Evolutionary conservation across 805 yeast species (phyloP).

Genomic region (Ogataea polymorpha): DNA sequence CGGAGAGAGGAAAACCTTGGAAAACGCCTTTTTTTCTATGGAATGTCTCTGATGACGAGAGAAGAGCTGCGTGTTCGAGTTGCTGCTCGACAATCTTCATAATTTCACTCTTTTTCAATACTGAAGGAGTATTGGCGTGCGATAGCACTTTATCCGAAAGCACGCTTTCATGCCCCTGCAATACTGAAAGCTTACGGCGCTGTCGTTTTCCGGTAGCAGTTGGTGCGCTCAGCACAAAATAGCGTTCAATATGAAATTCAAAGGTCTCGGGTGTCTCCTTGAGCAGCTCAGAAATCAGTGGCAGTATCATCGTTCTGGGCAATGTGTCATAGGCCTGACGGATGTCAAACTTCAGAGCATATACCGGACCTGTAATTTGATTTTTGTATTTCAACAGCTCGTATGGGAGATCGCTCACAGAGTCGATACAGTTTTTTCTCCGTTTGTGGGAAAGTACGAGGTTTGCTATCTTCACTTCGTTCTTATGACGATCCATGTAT

Average conservation of each 20-base stretch:
- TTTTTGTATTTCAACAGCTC: constrained; percentile 38
- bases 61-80: constrained; percentile 47
- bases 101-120: constrained; percentile 42
- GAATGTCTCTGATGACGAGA: constrained; percentile 36
- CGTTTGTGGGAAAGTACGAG: constrained; percentile 31
- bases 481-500: constrained; percentile 34
- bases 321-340: constrained; percentile 74
- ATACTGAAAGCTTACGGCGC: background rate
- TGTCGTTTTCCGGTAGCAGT: background rate
- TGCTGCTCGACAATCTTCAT: constrained; percentile 48
- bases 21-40: constrained; percentile 67
- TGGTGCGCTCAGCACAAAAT: background rate
- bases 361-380: constrained; percentile 25
- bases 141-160: background rate
- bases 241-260: background rate
- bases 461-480: constrained; percentile 43
- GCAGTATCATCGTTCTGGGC: constrained; percentile 39
- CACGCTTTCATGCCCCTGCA: background rate
- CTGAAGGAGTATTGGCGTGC: constrained; percentile 17
- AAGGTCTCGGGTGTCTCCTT: constrained; percentile 12
- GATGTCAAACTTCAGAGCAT: constrained; percentile 71
- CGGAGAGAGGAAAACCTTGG: constrained; percentile 81
- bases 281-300: constrained; percentile 16
- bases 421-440: constrained; percentile 17
- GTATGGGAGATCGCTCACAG: constrained; percentile 45